A percentile compares a stretch with the other conserved stretches of the same genome.
phyloP scores from a whole-genome alignment of 2,329 filamentous ascomycete genomes.

The Colletotrichum cereale region DNA sequence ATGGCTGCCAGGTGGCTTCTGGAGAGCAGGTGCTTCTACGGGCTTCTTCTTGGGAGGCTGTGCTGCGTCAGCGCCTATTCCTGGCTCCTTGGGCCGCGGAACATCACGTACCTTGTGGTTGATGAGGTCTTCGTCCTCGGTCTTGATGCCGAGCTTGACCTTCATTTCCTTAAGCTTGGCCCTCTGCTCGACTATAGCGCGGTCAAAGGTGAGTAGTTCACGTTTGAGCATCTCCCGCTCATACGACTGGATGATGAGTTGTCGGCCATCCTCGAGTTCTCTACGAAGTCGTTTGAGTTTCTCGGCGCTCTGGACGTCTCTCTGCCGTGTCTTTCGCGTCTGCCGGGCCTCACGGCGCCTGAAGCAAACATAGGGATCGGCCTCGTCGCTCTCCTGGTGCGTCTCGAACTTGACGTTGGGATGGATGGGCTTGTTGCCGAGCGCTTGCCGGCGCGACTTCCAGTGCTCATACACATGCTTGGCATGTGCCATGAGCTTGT shows the following conservation, averaged over 20 bases:
- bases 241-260: conserved; percentile 81
- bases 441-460: conserved; percentile 76
- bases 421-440: conserved; percentile 79
- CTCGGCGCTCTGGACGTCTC: conserved; percentile 94
- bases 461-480: conserved; percentile 92
- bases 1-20: conserved; percentile 73
- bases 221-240: conserved; percentile 85
- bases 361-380: conserved; percentile 98
- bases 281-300: conserved; percentile 92
- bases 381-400: conserved; percentile 92
- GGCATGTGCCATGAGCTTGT: conserved; percentile 68
- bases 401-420: conserved; percentile 92
- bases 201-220: conserved; percentile 81
- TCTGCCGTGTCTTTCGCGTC: conserved; percentile 92
- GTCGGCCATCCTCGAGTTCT: conserved; percentile 90
- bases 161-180: conserved; percentile 88
- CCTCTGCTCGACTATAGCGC: conserved; percentile 85
- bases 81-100: neutral
- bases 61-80: conserved; percentile 52
- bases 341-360: conserved; percentile 93
- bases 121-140: conserved; percentile 92
- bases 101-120: conserved; percentile 83
- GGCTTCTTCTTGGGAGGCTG: conserved; percentile 80
- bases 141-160: conserved; percentile 88
- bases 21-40: conserved; percentile 69